Evolutionary conservation across 306 rosid genomes (phyloP).

Genomic region (Pyrus communis): DNA sequence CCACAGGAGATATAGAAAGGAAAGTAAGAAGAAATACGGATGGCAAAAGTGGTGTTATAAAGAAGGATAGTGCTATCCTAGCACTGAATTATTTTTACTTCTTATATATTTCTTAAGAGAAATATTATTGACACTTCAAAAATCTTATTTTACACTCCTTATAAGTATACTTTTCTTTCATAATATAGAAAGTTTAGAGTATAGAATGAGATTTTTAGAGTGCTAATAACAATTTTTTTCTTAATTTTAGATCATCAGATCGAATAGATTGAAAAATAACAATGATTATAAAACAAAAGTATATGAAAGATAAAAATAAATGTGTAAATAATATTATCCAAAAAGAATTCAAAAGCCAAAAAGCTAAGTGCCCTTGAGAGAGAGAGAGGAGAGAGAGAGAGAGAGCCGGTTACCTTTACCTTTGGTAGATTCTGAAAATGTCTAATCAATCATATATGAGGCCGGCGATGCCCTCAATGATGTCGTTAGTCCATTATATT

Average conservation of each 20-base stretch:
- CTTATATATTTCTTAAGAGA: too few species aligned
- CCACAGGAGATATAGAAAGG: background rate
- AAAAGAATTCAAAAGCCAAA: slow-evolving; percentile 13
- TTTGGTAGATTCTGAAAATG: slow-evolving; percentile 51
- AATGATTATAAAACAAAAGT: rapidly evolving
- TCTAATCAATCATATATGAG: slow-evolving; percentile 43
- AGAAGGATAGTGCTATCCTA: background rate
- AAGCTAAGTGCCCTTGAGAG: slow-evolving; percentile 3
- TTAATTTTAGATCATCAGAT: rapidly evolving
- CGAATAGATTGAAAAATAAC: too few species aligned
- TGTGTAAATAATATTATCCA: too few species aligned
- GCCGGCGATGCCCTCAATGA: slow-evolving; percentile 40
- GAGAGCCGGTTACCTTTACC: slow-evolving; percentile 11
- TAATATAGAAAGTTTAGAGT: too few species aligned
- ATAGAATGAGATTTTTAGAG: too few species aligned
- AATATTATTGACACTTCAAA: too few species aligned
- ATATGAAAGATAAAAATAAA: too few species aligned
- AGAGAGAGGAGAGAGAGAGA: slow-evolving; percentile 19
- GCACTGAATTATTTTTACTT: too few species aligned
- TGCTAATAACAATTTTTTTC: too few species aligned
- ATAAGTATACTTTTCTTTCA: too few species aligned
- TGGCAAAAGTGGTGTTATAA: slow-evolving; percentile 28
- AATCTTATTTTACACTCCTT: too few species aligned
- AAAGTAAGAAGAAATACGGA: slow-evolving; percentile 1
- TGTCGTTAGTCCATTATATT: slow-evolving; percentile 26